phyloP scores from a whole-genome alignment of 179 eudicot genomes.

The Corrigiola litoralis region DNA sequence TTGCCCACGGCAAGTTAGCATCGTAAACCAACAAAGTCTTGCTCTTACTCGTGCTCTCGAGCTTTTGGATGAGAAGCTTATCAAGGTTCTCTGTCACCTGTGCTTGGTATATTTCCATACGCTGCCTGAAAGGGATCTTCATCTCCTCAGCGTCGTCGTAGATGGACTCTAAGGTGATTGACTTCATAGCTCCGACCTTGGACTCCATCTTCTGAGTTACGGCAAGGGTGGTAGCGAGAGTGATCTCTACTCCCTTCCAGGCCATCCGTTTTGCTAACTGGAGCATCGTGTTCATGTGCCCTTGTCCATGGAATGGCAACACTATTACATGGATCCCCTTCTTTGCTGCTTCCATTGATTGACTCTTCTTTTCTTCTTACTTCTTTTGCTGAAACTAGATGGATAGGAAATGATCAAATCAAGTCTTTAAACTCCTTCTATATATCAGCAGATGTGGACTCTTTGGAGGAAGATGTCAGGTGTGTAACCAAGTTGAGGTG shows the following conservation, averaged over 20 bases:
- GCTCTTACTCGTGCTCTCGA: not conserved
- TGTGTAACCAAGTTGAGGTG: too few relatives aligned
- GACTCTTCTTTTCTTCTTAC: too few relatives aligned
- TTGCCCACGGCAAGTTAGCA: conserved; percentile 9
- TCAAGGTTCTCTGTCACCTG: conserved; percentile 2
- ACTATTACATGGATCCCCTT: not conserved
- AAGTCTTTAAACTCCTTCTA: too few relatives aligned
- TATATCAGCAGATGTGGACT: too few relatives aligned
- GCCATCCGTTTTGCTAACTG: conserved; percentile 8
- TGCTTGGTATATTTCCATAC: conserved; percentile 11
- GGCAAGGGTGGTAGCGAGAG: not conserved
- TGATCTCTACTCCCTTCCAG: conserved; percentile 6
- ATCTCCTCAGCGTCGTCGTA: conserved; percentile 3
- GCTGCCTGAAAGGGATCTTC: not conserved
- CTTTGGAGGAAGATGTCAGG: too few relatives aligned
- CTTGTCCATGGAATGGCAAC: conserved; percentile 16
- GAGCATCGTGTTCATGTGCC: conserved; percentile 11
- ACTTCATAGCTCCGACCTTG: not conserved
- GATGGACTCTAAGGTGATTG: not conserved
- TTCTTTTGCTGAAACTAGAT: not conserved
- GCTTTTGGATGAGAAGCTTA: not conserved
- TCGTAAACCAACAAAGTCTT: conserved; percentile 5
- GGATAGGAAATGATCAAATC: not conserved
- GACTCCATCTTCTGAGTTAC: not conserved
- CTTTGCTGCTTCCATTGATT: not conserved